Conservation (phyloP, 441 rosid species). For the Adansonia gregorii region DNA sequence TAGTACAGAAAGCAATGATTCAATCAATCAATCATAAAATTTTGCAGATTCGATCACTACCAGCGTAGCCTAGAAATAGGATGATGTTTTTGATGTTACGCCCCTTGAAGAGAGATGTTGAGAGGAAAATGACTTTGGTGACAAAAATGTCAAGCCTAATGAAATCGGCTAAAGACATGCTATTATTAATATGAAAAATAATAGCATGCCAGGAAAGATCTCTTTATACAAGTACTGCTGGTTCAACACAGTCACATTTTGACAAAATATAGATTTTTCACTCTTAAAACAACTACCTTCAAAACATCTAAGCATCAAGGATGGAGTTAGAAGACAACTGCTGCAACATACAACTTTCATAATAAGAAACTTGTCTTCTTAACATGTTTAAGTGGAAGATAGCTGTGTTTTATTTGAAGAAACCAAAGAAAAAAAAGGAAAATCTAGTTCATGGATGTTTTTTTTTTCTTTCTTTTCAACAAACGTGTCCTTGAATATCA, state of each 20-base stretch:
- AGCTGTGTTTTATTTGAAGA: neutral
- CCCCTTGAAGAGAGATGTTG: slow-evolving; percentile 62
- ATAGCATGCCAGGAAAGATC: too few relatives aligned
- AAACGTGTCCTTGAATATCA: neutral
- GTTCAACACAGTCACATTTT: too few relatives aligned
- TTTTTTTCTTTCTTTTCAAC: too few relatives aligned
- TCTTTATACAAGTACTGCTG: too few relatives aligned
- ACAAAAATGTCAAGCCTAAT: slow-evolving; percentile 16
- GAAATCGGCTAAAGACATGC: neutral
- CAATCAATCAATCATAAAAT: neutral
- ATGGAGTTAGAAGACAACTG: neutral
- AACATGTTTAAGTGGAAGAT: neutral
- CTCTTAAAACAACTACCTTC: neutral
- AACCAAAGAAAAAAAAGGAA: neutral
- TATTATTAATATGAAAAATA: neutral
- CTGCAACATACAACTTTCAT: neutral
- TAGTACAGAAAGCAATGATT: neutral
- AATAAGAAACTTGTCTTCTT: neutral
- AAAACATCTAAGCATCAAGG: neutral
- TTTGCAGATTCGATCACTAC: neutral
- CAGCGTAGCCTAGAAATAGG: neutral
- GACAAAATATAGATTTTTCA: neutral
- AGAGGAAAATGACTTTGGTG: slow-evolving; percentile 43
- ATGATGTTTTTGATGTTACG: neutral
- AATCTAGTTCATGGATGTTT: neutral